Conservation (phyloP, 1,284 basidiomycete genomes). For the Agroathelia rolfsii region DNA sequence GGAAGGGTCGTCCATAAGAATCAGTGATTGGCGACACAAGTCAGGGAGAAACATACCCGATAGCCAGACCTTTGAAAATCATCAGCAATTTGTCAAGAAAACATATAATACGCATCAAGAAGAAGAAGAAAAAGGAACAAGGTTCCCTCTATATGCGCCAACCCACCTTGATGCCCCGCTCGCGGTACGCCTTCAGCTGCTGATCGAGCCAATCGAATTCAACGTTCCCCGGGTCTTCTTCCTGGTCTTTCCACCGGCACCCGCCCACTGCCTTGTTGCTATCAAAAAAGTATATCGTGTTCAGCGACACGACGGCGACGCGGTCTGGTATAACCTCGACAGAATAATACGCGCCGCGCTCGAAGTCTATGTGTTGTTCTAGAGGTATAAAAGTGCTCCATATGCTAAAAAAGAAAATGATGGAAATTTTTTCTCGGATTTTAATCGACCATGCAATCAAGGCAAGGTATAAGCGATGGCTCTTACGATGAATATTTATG, state of each 20-base stretch:
- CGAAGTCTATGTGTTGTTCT: constrained; percentile 71
- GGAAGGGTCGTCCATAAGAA: constrained; percentile 9
- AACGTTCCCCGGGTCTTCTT: constrained; percentile 77
- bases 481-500: constrained; percentile 64
- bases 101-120: constrained; percentile 9
- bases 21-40: constrained; percentile 9
- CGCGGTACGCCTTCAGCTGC: constrained; percentile 65
- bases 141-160: constrained; percentile 8
- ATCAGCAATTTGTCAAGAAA: constrained; percentile 4
- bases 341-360: constrained; percentile 78
- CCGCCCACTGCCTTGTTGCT: constrained; percentile 79
- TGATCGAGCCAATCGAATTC: constrained; percentile 89
- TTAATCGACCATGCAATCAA: constrained; percentile 3
- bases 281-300: constrained; percentile 90
- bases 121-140: constrained; percentile 11
- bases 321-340: constrained; percentile 72
- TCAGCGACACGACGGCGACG: constrained; percentile 78
- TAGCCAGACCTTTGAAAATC: constrained; percentile 34
- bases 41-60: constrained; percentile 22
- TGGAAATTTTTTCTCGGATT: constrained; percentile 1
- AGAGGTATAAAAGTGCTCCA: constrained; percentile 83
- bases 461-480: constrained; percentile 3
- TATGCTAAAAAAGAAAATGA: constrained; percentile 39
- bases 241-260: constrained; percentile 45
- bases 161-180: constrained; percentile 68